Evolutionary conservation across 495 filamentous ascomycete species (phyloP).

Genomic region (Penicillium longicatenatum): DNA sequence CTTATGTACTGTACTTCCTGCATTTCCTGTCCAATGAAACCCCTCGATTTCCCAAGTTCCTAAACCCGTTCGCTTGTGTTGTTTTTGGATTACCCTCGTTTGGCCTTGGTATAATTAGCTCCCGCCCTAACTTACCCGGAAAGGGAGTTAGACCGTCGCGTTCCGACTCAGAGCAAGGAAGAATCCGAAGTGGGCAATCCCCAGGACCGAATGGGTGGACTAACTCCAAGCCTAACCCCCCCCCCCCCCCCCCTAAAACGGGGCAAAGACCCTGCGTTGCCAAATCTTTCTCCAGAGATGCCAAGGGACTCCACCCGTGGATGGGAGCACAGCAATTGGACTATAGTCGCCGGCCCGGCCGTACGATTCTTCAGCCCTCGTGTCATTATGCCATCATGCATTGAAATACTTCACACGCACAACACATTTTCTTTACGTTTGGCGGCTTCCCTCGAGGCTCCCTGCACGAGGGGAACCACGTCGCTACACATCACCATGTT

Average conservation of each 20-base stretch:
- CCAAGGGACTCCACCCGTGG: slow-evolving; percentile 4
- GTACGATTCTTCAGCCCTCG: slow-evolving; percentile 9
- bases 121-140: slow-evolving; percentile 13
- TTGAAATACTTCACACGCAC: neutral
- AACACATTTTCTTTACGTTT: neutral
- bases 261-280: slow-evolving; percentile 5
- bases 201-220: neutral
- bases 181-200: neutral
- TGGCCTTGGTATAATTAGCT: slow-evolving; percentile 8
- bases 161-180: neutral
- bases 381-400: slow-evolving; percentile 19
- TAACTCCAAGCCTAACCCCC: neutral
- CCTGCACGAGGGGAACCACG: neutral
- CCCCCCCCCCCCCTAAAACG: neutral
- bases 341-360: slow-evolving; percentile 12
- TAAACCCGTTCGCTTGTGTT: neutral
- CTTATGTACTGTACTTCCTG: neutral
- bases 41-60: neutral
- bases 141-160: slow-evolving; percentile 5
- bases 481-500: slow-evolving; percentile 17
- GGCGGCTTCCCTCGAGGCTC: neutral
- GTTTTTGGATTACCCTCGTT: neutral
- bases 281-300: slow-evolving; percentile 6
- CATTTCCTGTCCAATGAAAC: slow-evolving; percentile 1
- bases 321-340: slow-evolving; percentile 2